A percentile compares a stretch with the other conserved stretches of the same genome.
phyloP scores from a whole-genome alignment of 1,284 basidiomycete genomes.

The Veloboletus limbatus region DNA sequence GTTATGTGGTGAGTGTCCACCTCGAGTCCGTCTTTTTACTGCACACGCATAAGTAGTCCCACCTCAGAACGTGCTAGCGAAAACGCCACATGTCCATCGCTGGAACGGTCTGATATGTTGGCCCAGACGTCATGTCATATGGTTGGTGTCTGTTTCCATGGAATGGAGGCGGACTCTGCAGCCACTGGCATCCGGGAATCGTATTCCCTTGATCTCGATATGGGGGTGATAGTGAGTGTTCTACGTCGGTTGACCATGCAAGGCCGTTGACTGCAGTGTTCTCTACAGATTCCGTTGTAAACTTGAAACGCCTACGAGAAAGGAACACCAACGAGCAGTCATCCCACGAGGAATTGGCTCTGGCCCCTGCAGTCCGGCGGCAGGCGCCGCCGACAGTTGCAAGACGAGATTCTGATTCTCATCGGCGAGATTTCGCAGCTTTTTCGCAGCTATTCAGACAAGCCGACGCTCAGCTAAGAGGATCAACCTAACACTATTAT shows the following conservation, averaged over 20 bases:
- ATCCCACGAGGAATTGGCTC: neutral
- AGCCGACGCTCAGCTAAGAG: conserved; percentile 2
- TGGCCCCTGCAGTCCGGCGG: neutral
- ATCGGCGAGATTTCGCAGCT: conserved; percentile 23
- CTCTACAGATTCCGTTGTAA: conserved; percentile 10
- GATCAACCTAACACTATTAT: neutral
- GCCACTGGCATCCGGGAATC: conserved; percentile 9
- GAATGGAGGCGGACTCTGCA: conserved; percentile 2
- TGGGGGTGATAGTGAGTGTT: conserved; percentile 9
- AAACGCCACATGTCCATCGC: neutral
- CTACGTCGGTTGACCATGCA: conserved; percentile 5
- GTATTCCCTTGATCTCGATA: conserved; percentile 4
- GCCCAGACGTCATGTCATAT: conserved; percentile 2
- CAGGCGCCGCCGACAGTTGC: conserved; percentile 16
- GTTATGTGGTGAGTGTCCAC: too few relatives aligned
- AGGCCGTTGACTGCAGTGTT: conserved; percentile 1
- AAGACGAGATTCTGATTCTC: conserved; percentile 22
- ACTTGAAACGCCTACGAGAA: neutral
- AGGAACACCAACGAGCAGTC: conserved; percentile 9
- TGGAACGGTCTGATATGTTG: conserved; percentile 3
- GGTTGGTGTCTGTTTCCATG: conserved; percentile 7
- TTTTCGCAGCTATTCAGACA: conserved; percentile 25
- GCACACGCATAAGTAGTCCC: neutral
- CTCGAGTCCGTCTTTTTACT: neutral
- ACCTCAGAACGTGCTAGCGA: conserved; percentile 8